Conservation (phyloP, 2,329 filamentous ascomycete species). For the Aureobasidium uvarum region DNA sequence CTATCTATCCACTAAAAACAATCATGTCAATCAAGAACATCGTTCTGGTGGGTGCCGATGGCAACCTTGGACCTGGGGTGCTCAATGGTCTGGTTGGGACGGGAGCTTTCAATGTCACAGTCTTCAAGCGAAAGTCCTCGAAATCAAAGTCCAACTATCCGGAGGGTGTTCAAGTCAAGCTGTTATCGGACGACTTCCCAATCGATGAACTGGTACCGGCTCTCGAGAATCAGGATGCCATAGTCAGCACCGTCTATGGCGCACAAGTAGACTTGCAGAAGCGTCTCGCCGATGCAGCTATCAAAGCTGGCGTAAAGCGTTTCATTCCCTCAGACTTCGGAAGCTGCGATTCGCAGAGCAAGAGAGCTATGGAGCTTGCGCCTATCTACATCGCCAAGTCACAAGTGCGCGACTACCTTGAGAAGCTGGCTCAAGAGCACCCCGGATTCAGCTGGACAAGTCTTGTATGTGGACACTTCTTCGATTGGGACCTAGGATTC, state of each 20-base stretch:
- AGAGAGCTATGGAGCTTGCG: slow-evolving; percentile 43
- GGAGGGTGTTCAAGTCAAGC: slow-evolving; percentile 42
- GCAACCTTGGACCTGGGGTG: slow-evolving; percentile 47
- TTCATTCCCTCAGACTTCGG: slow-evolving; percentile 63
- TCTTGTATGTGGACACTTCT: slow-evolving; percentile 59
- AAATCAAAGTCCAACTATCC: slow-evolving; percentile 41
- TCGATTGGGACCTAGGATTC: slow-evolving; percentile 60
- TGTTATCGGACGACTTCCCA: slow-evolving; percentile 51
- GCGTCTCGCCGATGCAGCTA: slow-evolving; percentile 57
- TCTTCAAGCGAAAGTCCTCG: slow-evolving; percentile 51
- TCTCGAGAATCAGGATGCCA: slow-evolving; percentile 57
- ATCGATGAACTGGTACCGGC: slow-evolving; percentile 51
- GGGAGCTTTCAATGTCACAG: slow-evolving; percentile 54
- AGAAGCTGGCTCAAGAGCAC: slow-evolving; percentile 39
- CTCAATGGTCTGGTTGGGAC: slow-evolving; percentile 43
- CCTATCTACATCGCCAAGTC: slow-evolving; percentile 55
- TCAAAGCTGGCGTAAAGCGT: slow-evolving; percentile 59
- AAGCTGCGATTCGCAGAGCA: slow-evolving; percentile 42
- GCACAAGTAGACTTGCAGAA: slow-evolving; percentile 47
- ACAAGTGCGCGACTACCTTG: slow-evolving; percentile 52
- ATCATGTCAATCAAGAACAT: slow-evolving; percentile 44
- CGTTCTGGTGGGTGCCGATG: slow-evolving; percentile 46
- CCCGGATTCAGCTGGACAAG: slow-evolving; percentile 58
- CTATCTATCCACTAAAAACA: neutral
- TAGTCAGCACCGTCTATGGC: slow-evolving; percentile 51